phyloP scores from a whole-genome alignment of 495 filamentous ascomycete species.

The Aspergillus haitiensis region DNA sequence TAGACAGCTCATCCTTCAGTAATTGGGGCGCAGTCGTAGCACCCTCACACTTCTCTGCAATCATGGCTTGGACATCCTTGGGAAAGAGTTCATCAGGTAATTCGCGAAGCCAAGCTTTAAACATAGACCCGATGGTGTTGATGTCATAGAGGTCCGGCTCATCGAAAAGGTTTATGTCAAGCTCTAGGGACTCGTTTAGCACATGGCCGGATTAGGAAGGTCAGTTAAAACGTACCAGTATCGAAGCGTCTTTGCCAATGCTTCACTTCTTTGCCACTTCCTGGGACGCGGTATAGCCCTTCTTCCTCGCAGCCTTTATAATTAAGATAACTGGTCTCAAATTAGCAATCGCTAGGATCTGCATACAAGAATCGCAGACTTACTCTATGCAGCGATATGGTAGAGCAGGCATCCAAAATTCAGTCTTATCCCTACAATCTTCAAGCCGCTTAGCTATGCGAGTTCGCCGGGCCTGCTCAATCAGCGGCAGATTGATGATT shows the following conservation, averaged over 20 bases:
- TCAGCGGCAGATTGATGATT: conserved; percentile 75
- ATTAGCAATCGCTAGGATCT: conserved; percentile 19
- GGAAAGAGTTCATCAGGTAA: conserved; percentile 90
- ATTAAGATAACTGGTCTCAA: conserved; percentile 67
- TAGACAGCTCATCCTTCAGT: conserved; percentile 86
- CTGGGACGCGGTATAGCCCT: conserved; percentile 84
- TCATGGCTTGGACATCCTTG: conserved; percentile 70
- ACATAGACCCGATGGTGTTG: conserved; percentile 88
- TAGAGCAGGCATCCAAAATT: conserved; percentile 95
- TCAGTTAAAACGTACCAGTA: conserved; percentile 51
- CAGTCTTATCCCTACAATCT: conserved; percentile 84
- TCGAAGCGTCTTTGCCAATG: conserved; percentile 88
- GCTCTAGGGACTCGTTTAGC: conserved; percentile 48
- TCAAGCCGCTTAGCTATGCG: conserved; percentile 83
- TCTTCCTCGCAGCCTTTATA: conserved; percentile 88
- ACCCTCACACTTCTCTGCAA: conserved; percentile 71
- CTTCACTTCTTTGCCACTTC: conserved; percentile 78
- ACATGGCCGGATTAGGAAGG: conserved; percentile 2
- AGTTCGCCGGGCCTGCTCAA: conserved; percentile 82
- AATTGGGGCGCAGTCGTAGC: conserved; percentile 73
- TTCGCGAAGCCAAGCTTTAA: conserved; percentile 92
- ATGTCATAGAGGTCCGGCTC: conserved; percentile 85
- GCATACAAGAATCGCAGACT: conserved; percentile 25
- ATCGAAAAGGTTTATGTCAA: conserved; percentile 82
- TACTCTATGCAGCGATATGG: conserved; percentile 88